Base-by-base conservation (phyloP, 352 stramenopile genomes). In the Phytophthora niederhauseri region DNA sequence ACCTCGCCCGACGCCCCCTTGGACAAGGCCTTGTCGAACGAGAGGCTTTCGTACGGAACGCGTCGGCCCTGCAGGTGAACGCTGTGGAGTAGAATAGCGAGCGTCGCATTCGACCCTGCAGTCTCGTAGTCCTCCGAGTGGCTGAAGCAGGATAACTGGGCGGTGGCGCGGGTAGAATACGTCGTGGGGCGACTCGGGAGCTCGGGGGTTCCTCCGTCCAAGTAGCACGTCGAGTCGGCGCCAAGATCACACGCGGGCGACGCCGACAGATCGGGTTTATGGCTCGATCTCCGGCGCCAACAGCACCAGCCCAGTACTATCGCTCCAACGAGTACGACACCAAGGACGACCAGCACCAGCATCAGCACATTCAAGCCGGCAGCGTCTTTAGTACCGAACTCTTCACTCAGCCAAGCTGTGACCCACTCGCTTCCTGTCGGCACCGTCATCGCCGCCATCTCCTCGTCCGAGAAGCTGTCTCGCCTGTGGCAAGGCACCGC, bases 1-100 rank as follows among this genome's bases (percentile, higher is more conserved):
- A 89, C 71, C 71, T 87, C 81, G 6, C 75, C 72, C 9, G 66
- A 80, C 5, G 64, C 72, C 11, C 75, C 75, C 28, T 77, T 82
- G 4, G 71, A 75, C n/a, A 79, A 7, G 4, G 59, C 11, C 4
- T 7, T 63, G 12, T 63, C 22, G 8, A 66, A 58, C 24, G 34
- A 45, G 2, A 82, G 20, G 14, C 46, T 68, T 14, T 76, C 57
- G 24, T 65, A 73, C 3, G 68, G 46, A 24, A 80, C 63, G 2
- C 72, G 68, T 52, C 66, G 72, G 4, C 50, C 72, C n/a, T 49
- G 30, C 7, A 78, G 58, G 12, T 76, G 43, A 9, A 53, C 28
- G 34, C 64, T 66, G 49, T 28, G 38, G 4, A 67, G 50, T 12
- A 78, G 31, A n/a, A 63, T 66, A 49, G 61, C 55, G 9, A 81